phyloP scores from a whole-genome alignment of 106 monocot genomes.

The Ottelia alismoides region DNA sequence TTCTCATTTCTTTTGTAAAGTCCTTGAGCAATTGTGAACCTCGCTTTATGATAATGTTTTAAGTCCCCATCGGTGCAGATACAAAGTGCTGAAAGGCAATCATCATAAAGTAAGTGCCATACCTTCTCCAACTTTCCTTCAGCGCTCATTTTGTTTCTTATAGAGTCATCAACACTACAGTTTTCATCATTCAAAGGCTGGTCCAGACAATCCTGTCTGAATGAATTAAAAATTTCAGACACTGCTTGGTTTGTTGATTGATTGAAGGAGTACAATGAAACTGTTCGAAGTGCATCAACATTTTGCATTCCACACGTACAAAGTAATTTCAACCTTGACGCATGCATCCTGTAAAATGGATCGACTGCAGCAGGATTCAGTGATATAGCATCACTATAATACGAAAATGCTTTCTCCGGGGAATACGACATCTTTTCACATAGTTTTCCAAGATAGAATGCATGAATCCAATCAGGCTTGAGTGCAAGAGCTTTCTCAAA shows the following conservation, averaged over 20 bases:
- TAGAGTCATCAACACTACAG: constrained; percentile 16
- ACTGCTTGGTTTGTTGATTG: constrained; percentile 46
- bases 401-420: constrained; percentile 61
- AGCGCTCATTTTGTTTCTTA: constrained; percentile 9
- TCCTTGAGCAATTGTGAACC: constrained; percentile 81
- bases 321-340: constrained; percentile 88
- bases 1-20: constrained; percentile 57
- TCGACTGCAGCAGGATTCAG: constrained; percentile 93
- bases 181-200: constrained; percentile 12
- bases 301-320: constrained; percentile 48
- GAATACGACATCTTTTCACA: constrained; percentile 85
- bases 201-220: constrained; percentile 22
- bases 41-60: constrained; percentile 95
- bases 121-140: constrained; percentile 53
- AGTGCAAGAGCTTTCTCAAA: constrained; percentile 86
- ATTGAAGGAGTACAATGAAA: constrained; percentile 56
- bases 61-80: constrained; percentile 87
- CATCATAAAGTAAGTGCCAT: constrained; percentile 74
- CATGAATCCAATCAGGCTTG: constrained; percentile 87
- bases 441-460: constrained; percentile 90
- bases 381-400: constrained; percentile 56
- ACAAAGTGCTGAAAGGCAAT: constrained; percentile 68
- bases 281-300: constrained; percentile 46
- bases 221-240: constrained; percentile 39
- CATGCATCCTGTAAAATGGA: constrained; percentile 86